Conservation (phyloP, 345 rosid genomes). For the Acer negundo region DNA sequence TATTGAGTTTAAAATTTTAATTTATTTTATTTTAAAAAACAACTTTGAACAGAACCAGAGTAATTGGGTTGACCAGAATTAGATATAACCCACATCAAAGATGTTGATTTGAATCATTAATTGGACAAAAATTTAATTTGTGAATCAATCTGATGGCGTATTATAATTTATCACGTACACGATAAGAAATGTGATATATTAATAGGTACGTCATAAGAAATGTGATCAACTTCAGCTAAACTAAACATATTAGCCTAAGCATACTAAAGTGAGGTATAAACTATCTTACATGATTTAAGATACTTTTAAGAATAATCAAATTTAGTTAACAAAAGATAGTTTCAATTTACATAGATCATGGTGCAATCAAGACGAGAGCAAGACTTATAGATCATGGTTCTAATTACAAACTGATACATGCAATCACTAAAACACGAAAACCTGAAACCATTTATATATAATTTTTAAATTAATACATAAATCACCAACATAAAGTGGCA, state of each 20-base stretch:
- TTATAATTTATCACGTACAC: no score
- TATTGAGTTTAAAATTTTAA: not conserved
- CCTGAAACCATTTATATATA: no score
- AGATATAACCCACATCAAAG: not conserved
- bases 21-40: not conserved
- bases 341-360: not conserved
- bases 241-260: not conserved
- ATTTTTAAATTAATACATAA: not conserved
- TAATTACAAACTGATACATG: not conserved
- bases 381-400: not conserved
- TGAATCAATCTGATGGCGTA: not conserved
- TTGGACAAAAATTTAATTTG: not conserved
- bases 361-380: not conserved
- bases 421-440: no score
- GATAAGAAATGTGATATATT: no score
- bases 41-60: not conserved
- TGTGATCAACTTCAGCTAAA: not conserved
- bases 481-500: constrained; percentile 2
- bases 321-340: not conserved
- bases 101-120: not conserved
- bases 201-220: not conserved
- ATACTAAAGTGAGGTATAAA: not conserved
- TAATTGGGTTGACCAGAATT: not conserved
- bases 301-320: not conserved
- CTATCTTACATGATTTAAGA: not conserved